A percentile compares a stretch with the other conserved stretches of the same genome.
Conservation (phyloP, 2,329 filamentous ascomycete species). For the Sporothrix humicola region DNA sequence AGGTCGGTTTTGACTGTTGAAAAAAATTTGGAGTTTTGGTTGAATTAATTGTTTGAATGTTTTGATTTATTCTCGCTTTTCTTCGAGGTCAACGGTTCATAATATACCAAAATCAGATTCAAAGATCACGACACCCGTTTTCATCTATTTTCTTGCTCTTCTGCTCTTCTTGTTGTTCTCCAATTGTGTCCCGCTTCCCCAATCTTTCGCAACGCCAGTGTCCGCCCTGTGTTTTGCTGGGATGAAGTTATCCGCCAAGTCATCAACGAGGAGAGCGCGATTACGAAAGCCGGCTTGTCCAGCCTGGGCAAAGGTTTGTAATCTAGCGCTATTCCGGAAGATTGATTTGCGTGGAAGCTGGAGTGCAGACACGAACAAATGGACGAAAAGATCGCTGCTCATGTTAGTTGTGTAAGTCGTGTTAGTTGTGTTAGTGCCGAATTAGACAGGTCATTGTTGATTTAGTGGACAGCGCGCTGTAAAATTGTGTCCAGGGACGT, state of each 20-base stretch:
- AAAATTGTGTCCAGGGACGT: not conserved
- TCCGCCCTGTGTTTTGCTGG: not conserved
- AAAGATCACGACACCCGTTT: not conserved
- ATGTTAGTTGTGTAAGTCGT: constrained; percentile 1
- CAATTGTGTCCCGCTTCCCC: not conserved
- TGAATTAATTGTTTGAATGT: not conserved
- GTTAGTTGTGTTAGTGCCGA: not conserved
- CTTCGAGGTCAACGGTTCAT: not conserved
- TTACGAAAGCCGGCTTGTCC: not conserved
- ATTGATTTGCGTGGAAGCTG: not conserved
- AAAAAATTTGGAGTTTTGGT: too few relatives aligned
- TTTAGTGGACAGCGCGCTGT: not conserved
- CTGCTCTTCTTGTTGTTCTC: not conserved
- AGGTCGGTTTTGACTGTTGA: not conserved
- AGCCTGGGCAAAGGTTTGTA: not conserved
- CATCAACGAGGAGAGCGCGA: not conserved
- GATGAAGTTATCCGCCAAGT: constrained; percentile 25
- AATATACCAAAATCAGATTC: constrained; percentile 1
- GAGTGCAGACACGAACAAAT: not conserved
- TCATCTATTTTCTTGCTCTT: not conserved
- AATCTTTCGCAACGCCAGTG: not conserved
- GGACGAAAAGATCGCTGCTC: not conserved
- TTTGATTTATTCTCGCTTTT: not conserved
- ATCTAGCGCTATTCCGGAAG: constrained; percentile 20
- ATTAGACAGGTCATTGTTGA: not conserved